Evolutionary conservation across 2,329 filamentous ascomycete species (phyloP).

Genomic region (Simplicillium aogashimaense): DNA sequence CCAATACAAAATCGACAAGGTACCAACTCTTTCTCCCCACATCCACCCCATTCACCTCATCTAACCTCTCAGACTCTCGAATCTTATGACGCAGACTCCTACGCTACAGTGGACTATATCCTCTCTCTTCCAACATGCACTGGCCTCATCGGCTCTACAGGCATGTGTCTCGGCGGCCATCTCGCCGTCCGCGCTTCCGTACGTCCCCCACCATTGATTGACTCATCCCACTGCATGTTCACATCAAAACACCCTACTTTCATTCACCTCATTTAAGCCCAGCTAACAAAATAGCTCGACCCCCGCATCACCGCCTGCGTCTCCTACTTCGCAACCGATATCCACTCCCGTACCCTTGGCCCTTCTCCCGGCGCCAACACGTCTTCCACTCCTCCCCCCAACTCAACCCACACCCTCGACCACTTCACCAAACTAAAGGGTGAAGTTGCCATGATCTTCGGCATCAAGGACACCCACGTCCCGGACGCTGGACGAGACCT

Average conservation of each 20-base stretch:
- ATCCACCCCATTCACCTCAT: not conserved
- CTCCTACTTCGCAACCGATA: constrained; percentile 87
- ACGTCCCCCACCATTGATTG: constrained; percentile 14
- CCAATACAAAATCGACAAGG: constrained; percentile 74
- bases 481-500: constrained; percentile 73
- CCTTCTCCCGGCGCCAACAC: constrained; percentile 39
- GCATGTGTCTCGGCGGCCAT: constrained; percentile 92
- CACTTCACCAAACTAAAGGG: constrained; percentile 59
- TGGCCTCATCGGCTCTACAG: constrained; percentile 67
- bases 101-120: constrained; percentile 58
- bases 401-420: constrained; percentile 42
- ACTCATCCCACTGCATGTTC: not conserved
- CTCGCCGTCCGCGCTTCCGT: constrained; percentile 55
- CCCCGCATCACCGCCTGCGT: constrained; percentile 66
- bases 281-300: constrained; percentile 47
- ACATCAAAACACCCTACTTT: constrained; percentile 1
- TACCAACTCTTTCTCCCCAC: constrained; percentile 15
- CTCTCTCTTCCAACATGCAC: constrained; percentile 69
- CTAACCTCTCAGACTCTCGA: constrained; percentile 51
- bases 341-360: constrained; percentile 72
- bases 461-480: constrained; percentile 84
- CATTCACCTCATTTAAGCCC: not conserved
- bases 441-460: constrained; percentile 84
- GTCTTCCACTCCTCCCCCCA: constrained; percentile 22
- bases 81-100: constrained; percentile 77